Base-by-base conservation (phyloP, 2,329 filamentous ascomycete genomes). In the Fusarium secorum region DNA sequence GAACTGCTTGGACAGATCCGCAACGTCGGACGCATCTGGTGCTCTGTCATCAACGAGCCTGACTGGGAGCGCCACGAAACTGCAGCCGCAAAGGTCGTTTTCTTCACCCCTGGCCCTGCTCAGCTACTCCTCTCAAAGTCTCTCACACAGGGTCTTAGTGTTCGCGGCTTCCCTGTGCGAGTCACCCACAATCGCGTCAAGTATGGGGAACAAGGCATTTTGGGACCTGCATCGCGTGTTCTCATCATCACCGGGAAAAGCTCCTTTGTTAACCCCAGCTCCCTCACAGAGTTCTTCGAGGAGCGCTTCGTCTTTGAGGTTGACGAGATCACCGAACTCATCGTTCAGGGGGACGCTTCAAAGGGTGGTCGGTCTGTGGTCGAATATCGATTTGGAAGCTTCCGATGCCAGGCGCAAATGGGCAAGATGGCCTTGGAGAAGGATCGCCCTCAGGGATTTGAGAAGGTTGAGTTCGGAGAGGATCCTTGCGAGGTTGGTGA, bases 351-450 rank as follows among this genome's bases (percentile, higher is more conserved):
- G 0, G 66, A 68, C 3, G 20, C 38, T 10, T n/a, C 60, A n/a
- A 66, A 53, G 28, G 60, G 71, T 1, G 71, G 71, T 2, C 77
- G 79, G 26, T 73, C 74, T 0, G 79, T 83, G 4, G 67, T 86
- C 18, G 86, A 88, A 79, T 86, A 84, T 70, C 81, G 83, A 15
- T 89, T 89, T 69, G 85, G 85, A 1, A 87, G 85, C 60, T 89
- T 83, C 63, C 83, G 86, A 2, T 86, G 84, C 76, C 87, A 89
- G 80, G 81, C 86, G 0, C 83, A 87, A 77, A 81, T 84, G 55
- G 86, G 83, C 3, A 81, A 81, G 74, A 81, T 81, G 75, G 75
- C 81, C 0, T 72, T 83, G 30, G 78, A 81, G 54, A 79, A 78
- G 66, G 78, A 82, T 15, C 63, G 71, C 2, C 81, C 80, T 1